Percentiles rank a stretch among this genome's conserved stretches.
Evolutionary conservation across 495 filamentous ascomycete genomes (phyloP).

Genomic region (Xylaria palmicola): DNA sequence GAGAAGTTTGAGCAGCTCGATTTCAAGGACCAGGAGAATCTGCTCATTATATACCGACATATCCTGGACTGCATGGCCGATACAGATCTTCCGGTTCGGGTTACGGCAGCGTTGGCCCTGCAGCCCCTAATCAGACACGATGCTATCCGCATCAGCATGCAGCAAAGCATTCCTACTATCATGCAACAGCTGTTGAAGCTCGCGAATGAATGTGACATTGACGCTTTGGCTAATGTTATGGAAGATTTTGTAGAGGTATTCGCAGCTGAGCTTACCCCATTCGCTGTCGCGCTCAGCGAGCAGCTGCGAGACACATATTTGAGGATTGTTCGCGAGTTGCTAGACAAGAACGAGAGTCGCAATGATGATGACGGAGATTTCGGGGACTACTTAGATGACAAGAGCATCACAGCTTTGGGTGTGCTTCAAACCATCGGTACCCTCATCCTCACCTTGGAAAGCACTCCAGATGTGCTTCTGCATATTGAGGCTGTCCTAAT

Average conservation of each 20-base stretch:
- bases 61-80: conserved; percentile 98
- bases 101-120: conserved; percentile 89
- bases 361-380: conserved; percentile 73
- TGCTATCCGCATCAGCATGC: conserved; percentile 88
- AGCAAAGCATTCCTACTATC: conserved; percentile 97
- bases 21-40: conserved; percentile 92
- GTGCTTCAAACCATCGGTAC: conserved; percentile 98
- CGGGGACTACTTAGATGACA: conserved; percentile 93
- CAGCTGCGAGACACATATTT: conserved; percentile 96
- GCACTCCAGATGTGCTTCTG: conserved; percentile 87
- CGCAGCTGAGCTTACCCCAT: conserved; percentile 90
- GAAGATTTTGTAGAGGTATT: conserved; percentile 99
- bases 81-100: conserved; percentile 82
- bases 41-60: conserved; percentile 92
- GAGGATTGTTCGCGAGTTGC: conserved; percentile 84
- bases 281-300: conserved; percentile 95
- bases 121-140: conserved; percentile 96
- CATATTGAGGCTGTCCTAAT: conserved; percentile 95
- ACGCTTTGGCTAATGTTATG: conserved; percentile 97
- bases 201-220: conserved; percentile 93
- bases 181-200: conserved; percentile 98
- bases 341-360: conserved; percentile 77
- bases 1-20: conserved; percentile 97
- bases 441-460: conserved; percentile 92
- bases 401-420: conserved; percentile 95